Conservation (phyloP, 1,284 basidiomycete genomes). For the Exobasidium rhododendri region DNA sequence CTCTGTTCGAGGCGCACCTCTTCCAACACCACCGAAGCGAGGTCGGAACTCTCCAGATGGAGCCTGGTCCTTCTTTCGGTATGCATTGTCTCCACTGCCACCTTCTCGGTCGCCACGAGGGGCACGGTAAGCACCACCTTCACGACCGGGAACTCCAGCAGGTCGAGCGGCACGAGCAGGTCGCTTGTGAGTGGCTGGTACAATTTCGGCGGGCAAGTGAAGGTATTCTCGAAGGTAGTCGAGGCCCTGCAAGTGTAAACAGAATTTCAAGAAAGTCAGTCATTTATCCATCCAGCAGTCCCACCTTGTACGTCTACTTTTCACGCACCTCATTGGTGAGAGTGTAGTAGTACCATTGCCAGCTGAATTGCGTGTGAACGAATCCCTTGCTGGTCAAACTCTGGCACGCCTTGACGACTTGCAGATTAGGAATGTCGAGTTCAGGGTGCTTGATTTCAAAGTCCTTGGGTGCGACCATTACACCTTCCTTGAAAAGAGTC, state of each 20-base stretch:
- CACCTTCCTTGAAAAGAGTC: constrained; percentile 63
- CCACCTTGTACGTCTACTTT: not conserved
- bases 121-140: constrained; percentile 44
- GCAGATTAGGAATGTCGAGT: constrained; percentile 91
- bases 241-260: constrained; percentile 31
- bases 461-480: constrained; percentile 98
- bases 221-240: constrained; percentile 55
- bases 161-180: constrained; percentile 51
- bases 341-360: constrained; percentile 58
- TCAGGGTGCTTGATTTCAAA: constrained; percentile 97
- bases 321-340: constrained; percentile 47
- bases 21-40: constrained; percentile 51
- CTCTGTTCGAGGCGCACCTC: constrained; percentile 30
- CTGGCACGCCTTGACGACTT: constrained; percentile 99
- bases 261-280: not conserved
- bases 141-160: constrained; percentile 23
- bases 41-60: constrained; percentile 53
- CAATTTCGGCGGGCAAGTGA: constrained; percentile 54
- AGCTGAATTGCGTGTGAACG: constrained; percentile 84
- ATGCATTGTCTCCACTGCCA: constrained; percentile 53
- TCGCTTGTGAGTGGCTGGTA: constrained; percentile 54
- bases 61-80: constrained; percentile 54
- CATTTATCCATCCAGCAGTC: too few species aligned
- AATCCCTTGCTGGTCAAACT: constrained; percentile 90
- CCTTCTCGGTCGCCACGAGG: constrained; percentile 47